Conservation (phyloP, 2,329 filamentous ascomycete species). For the Teratosphaeriaceae sp. region DNA sequence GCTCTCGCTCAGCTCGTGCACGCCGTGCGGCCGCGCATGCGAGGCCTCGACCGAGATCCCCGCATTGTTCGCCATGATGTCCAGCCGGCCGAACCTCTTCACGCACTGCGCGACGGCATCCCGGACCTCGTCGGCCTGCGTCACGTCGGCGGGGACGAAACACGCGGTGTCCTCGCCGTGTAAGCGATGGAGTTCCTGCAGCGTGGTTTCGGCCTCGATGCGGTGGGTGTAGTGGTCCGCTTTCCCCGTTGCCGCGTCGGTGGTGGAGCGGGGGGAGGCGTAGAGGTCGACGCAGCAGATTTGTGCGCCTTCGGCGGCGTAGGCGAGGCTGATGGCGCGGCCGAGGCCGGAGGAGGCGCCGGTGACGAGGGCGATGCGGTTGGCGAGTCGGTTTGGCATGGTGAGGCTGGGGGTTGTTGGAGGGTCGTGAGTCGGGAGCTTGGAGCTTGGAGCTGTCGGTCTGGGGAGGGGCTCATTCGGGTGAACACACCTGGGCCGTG, state of each 20-base stretch:
- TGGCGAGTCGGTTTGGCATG: slow-evolving; percentile 14
- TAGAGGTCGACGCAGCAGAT: slow-evolving; percentile 28
- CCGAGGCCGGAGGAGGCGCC: slow-evolving; percentile 27
- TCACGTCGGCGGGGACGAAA: slow-evolving; percentile 29
- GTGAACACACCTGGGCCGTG: too few relatives aligned
- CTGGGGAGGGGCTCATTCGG: too few relatives aligned
- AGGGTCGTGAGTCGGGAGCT: too few relatives aligned
- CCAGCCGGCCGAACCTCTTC: slow-evolving; percentile 25
- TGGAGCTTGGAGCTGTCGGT: too few relatives aligned
- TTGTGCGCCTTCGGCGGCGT: slow-evolving; percentile 25
- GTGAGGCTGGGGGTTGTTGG: too few relatives aligned
- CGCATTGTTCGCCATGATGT: slow-evolving; percentile 32
- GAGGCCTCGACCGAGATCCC: slow-evolving; percentile 28
- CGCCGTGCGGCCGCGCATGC: slow-evolving; percentile 17
- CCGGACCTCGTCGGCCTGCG: slow-evolving; percentile 22
- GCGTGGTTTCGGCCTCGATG: slow-evolving; percentile 10
- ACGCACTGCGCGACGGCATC: slow-evolving; percentile 22
- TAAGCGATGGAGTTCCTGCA: slow-evolving; percentile 16
- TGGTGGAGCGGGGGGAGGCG: slow-evolving; percentile 22
- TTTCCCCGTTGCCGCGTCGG: slow-evolving; percentile 25
- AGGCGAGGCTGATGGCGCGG: slow-evolving; percentile 24
- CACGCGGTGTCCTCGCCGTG: slow-evolving; percentile 14
- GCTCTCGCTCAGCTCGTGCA: slow-evolving; percentile 27
- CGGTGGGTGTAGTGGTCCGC: slow-evolving; percentile 27
- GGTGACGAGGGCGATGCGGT: slow-evolving; percentile 19